Conservation (phyloP, 495 filamentous ascomycete genomes). For the Penicillium argentinense region DNA sequence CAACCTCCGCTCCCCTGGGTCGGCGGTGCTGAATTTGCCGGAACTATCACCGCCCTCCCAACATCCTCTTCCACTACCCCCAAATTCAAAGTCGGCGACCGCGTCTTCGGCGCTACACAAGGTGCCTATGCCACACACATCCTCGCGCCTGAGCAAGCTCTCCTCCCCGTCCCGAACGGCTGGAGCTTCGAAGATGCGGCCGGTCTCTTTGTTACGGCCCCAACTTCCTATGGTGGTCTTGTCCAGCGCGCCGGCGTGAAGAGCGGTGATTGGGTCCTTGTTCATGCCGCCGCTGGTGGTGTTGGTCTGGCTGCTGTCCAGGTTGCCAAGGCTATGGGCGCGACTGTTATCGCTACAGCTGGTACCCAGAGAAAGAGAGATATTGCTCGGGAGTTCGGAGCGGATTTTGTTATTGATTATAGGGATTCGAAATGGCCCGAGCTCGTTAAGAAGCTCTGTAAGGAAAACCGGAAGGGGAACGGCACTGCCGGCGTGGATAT, state of each 20-base stretch:
- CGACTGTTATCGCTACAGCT: constrained; percentile 86
- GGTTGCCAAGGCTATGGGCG: constrained; percentile 87
- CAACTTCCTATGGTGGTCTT: constrained; percentile 84
- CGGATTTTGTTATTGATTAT: constrained; percentile 83
- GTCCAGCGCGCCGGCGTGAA: constrained; percentile 75
- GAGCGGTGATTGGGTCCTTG: constrained; percentile 79
- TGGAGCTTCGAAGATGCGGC: constrained; percentile 86
- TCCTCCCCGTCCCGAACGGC: constrained; percentile 72
- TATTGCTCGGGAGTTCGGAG: constrained; percentile 76
- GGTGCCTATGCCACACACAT: constrained; percentile 83
- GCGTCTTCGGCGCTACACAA: constrained; percentile 84
- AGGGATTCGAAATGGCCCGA: constrained; percentile 70
- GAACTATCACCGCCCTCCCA: constrained; percentile 67
- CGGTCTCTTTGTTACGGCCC: constrained; percentile 86
- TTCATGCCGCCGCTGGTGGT: constrained; percentile 91
- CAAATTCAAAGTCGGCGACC: constrained; percentile 71
- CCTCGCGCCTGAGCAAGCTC: constrained; percentile 59
- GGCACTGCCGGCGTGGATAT: constrained; percentile 75
- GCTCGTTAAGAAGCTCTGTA: constrained; percentile 67
- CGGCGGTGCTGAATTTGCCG: constrained; percentile 83
- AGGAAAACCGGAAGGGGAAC: constrained; percentile 54
- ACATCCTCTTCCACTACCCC: constrained; percentile 32
- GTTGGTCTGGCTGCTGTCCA: constrained; percentile 92
- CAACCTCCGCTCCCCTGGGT: constrained; percentile 81
- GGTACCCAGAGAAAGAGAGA: constrained; percentile 74